Evolutionary conservation across 768 basidiomycete species (phyloP).

Genomic region (Floccularia luteovirens): DNA sequence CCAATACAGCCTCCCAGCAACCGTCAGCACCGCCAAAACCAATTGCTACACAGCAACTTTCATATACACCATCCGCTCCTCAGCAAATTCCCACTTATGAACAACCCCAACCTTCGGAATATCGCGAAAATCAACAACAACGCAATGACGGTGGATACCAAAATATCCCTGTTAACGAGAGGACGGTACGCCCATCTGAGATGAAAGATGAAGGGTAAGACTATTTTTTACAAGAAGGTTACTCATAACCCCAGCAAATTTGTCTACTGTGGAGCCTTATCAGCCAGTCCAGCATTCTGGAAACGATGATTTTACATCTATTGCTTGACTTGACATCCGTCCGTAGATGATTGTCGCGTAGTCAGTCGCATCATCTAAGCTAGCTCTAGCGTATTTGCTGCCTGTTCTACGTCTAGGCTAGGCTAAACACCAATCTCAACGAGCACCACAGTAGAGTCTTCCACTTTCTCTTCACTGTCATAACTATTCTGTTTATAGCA

Average conservation of each 20-base stretch:
- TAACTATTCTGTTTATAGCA: slow-evolving; percentile 57
- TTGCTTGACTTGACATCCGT: slow-evolving; percentile 20
- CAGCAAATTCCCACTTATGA: slow-evolving; percentile 80
- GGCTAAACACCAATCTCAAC: slow-evolving; percentile 47
- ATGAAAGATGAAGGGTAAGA: slow-evolving; percentile 99
- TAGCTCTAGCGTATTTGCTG: slow-evolving; percentile 67
- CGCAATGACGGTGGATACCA: slow-evolving; percentile 32
- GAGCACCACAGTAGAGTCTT: slow-evolving; percentile 70
- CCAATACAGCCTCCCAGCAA: neutral
- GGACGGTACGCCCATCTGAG: slow-evolving; percentile 75
- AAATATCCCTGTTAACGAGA: slow-evolving; percentile 41
- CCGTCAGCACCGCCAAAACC: slow-evolving; percentile 8
- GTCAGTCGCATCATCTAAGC: slow-evolving; percentile 55
- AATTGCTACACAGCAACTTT: slow-evolving; percentile 15
- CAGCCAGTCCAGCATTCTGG: slow-evolving; percentile 13
- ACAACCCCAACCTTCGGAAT: slow-evolving; percentile 49
- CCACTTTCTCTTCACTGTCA: slow-evolving; percentile 49
- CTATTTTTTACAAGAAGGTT: slow-evolving; percentile 19
- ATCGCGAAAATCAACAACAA: slow-evolving; percentile 28
- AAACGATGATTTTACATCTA: slow-evolving; percentile 9
- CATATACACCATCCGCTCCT: slow-evolving; percentile 33
- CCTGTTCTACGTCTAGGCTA: slow-evolving; percentile 69
- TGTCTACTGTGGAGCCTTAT: no score
- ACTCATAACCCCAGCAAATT: no score
- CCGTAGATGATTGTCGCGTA: slow-evolving; percentile 50